Percentiles rank a stretch among this genome's conserved stretches.
Conservation (phyloP, 257 asterid genomes). For the Sherardia arvensis region DNA sequence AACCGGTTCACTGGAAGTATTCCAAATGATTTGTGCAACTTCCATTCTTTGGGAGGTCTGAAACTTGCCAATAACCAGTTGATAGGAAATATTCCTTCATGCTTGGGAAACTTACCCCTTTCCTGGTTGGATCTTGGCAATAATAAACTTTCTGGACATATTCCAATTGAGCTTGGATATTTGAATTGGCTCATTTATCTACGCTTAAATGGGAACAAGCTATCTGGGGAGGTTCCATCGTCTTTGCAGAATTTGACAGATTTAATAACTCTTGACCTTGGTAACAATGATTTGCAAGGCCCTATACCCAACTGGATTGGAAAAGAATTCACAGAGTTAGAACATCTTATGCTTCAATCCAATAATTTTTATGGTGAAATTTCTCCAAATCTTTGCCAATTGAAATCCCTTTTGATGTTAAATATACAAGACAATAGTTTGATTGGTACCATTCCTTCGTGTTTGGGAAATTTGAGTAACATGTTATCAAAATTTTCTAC, state of each 20-base stretch:
- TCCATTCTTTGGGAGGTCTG: neutral
- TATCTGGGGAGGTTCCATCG: neutral
- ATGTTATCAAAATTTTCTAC: neutral
- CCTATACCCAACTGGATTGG: neutral
- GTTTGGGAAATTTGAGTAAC: slow-evolving; percentile 14
- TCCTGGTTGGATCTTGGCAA: neutral
- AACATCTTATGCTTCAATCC: neutral
- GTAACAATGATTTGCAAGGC: neutral
- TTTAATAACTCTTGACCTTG: neutral
- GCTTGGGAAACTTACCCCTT: slow-evolving; percentile 8
- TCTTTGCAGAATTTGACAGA: neutral
- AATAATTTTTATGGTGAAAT: neutral
- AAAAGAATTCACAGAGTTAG: neutral
- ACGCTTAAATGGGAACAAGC: slow-evolving; percentile 8
- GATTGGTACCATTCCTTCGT: slow-evolving; percentile 16
- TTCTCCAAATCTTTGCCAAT: slow-evolving; percentile 10
- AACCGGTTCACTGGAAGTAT: neutral
- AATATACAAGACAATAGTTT: slow-evolving; percentile 19
- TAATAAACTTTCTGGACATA: neutral
- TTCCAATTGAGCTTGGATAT: neutral
- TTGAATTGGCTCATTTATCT: neutral
- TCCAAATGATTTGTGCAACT: slow-evolving; percentile 1
- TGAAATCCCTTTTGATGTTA: slow-evolving; percentile 12
- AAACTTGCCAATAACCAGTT: neutral
- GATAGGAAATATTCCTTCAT: neutral